Base-by-base conservation (phyloP, 805 yeast species). In the Cyberlindnera mississippiensis region DNA sequence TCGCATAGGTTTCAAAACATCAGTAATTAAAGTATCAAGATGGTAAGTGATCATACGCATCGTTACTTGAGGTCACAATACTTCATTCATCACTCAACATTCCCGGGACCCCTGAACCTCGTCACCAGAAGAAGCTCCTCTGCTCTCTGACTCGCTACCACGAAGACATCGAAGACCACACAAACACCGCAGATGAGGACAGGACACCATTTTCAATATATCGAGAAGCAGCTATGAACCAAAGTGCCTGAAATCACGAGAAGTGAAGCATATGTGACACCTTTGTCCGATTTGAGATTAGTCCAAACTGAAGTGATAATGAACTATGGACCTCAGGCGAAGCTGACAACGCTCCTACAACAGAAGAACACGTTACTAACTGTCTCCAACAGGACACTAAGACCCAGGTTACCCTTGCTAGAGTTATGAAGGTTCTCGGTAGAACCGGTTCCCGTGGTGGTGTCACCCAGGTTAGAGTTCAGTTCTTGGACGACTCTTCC, bases 371-470 rank as follows among this genome's bases (percentile, higher is more conserved):
- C 15, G 17, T 10, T 15, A 33, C 43, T 39, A 43, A 39, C 47
- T 33, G 6, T 12, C 11, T 14, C 14, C 2, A 10, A 38, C 42
- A 56, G 61, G 61, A 57, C 50, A 49, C 61, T 35, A 57, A 57
- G 52, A 57, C 73, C 66, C 69, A 82, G 75, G 97, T 91, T 68
- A 93, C 96, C 80, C 87, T 91, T 76, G 99, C 98, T 72, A 91
- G 91, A 82, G 99, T 91, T 71, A 88, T 88, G 77, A 93, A 91
- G 81, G 98, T 91, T 73, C 82, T 91, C 76, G 98, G 98, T 74
- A 91, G 99, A 79, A 91, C 99, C 84, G 99, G 99, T 73, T 91
- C 99, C 73, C 91, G 98, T 80, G 98, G 98, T 85, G 96, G 96
- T 81, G 96, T 87, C 75, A 87, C 96, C 76, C 96, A 87, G 76